Evolutionary conservation across 129 eudicot genomes (phyloP), one percentile per base, ranked within the genome.

Genomic region (Lactuca sativa): DNA sequence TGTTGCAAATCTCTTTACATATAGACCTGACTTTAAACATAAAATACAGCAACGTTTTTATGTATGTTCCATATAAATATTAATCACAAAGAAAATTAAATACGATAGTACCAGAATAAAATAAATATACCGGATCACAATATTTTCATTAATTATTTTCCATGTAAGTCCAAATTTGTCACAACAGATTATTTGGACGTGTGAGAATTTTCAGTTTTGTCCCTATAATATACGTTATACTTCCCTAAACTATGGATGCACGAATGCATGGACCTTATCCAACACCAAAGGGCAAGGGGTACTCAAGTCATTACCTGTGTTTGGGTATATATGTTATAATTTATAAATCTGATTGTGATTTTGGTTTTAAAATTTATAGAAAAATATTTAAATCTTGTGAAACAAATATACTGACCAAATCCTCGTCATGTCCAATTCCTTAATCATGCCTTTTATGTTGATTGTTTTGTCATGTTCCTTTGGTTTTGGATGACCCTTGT

Each of bases 281-380:
- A 53, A 53, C 58, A 16, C 58, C 58, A 53, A 53, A 25, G 52
- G 52, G 52, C 52, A 47, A 47, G 15, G 52, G 52, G 52, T 47
- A 47, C 52, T 47, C 52, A 9, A 11, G 52, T 25, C 30, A 25
- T 25, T 25, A 47, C 12, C n/a, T 47, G 52, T 47, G 52, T 47
- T 47, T 47, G 52, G 15, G 52, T 47, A 47, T 47, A n/a, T 18
- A 18, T 18, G 21, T 18, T 18, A 18, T 18, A 18, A 18, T 18
- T 11, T 44, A 41, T 41, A 41, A 41, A 10, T 44, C 52, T 11
- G 52, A 44, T 47, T 3, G 10, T 47, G 13, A 3, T 47, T 47
- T 47, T 25, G 30, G 30, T 25, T 25, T 47, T 6, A 47, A 11
- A 10, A 47, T 47, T 47, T 47, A 43, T 8, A 0, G 38, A 43